Percentiles rank a stretch among this genome's conserved stretches.
These are phyloP conservation scores for Penicillium sp. DNA, from an alignment of 2,329 filamentous ascomycete genomes.

Conservation along the genomic window DNA sequence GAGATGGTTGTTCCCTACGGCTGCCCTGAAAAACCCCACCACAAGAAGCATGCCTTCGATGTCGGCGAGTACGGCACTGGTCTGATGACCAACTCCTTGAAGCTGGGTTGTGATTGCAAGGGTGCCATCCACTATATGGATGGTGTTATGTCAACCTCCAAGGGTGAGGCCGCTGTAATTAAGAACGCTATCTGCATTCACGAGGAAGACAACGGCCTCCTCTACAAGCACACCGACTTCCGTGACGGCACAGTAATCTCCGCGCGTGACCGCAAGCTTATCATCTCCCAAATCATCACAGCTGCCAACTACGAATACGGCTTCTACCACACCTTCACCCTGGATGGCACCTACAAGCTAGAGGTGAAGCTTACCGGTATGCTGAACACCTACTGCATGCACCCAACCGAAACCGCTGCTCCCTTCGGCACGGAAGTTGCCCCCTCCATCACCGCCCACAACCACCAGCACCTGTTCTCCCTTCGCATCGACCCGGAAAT, in stretches of 20 bases:
- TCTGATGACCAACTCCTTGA: conserved; percentile 25
- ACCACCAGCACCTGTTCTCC: conserved; percentile 90
- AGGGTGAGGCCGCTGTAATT: conserved; percentile 19
- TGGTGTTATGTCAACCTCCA: conserved; percentile 19
- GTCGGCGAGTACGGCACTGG: conserved; percentile 24
- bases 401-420: conserved; percentile 64
- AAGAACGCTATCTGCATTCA: conserved; percentile 26
- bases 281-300: conserved; percentile 84
- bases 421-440: conserved; percentile 87
- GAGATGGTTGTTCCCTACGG: conserved; percentile 26
- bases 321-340: conserved; percentile 75
- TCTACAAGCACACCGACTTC: conserved; percentile 76
- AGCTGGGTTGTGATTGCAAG: conserved; percentile 26
- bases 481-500: conserved; percentile 76
- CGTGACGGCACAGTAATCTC: conserved; percentile 76
- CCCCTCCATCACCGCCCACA: conserved; percentile 79
- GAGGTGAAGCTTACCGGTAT: conserved; percentile 86
- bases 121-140: conserved; percentile 26
- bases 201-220: conserved; percentile 26
- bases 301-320: conserved; percentile 91
- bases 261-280: conserved; percentile 71
- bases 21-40: conserved; percentile 21
- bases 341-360: conserved; percentile 80
- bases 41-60: conserved; percentile 26
- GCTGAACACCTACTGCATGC: conserved; percentile 77